Percentiles rank a stretch among this genome's conserved stretches.
Conservation (phyloP, 371 early-diverging fungal genomes). For the Cokeromyces recurvatus region DNA sequence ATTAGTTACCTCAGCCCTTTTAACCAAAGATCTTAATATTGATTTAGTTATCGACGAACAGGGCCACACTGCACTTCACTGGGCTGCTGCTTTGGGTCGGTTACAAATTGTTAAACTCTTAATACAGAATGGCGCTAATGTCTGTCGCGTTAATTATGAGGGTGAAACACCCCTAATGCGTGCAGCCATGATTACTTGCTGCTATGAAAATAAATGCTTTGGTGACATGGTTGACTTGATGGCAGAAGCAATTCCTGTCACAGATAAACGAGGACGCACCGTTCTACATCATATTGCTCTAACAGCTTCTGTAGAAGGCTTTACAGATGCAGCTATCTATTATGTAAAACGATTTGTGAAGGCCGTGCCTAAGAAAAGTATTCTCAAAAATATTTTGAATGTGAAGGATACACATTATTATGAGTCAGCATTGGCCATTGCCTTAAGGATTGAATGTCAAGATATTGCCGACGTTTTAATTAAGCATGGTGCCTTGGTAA, state of each 20-base stretch:
- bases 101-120: constrained; percentile 62
- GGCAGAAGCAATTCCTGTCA: constrained; percentile 54
- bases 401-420: constrained; percentile 4
- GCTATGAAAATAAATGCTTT: constrained; percentile 78
- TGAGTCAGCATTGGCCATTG: constrained; percentile 57
- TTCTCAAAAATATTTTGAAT: background rate
- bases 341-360: constrained; percentile 49
- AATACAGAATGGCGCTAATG: constrained; percentile 64
- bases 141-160: constrained; percentile 52
- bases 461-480: constrained; percentile 64
- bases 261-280: constrained; percentile 71
- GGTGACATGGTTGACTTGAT: constrained; percentile 68
- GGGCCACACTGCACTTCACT: constrained; percentile 81
- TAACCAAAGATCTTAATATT: constrained; percentile 47
- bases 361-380: background rate
- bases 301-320: constrained; percentile 56
- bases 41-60: constrained; percentile 77
- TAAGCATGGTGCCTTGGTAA: constrained; percentile 72
- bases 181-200: constrained; percentile 79
- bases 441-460: constrained; percentile 68
- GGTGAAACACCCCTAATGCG: constrained; percentile 88
- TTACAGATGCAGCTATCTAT: constrained; percentile 62
- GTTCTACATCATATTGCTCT: constrained; percentile 86
- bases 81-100: constrained; percentile 81
- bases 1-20: constrained; percentile 25